Evolutionary conservation across 2,329 filamentous ascomycete genomes (phyloP).

Genomic region (Microdochium paspali): DNA sequence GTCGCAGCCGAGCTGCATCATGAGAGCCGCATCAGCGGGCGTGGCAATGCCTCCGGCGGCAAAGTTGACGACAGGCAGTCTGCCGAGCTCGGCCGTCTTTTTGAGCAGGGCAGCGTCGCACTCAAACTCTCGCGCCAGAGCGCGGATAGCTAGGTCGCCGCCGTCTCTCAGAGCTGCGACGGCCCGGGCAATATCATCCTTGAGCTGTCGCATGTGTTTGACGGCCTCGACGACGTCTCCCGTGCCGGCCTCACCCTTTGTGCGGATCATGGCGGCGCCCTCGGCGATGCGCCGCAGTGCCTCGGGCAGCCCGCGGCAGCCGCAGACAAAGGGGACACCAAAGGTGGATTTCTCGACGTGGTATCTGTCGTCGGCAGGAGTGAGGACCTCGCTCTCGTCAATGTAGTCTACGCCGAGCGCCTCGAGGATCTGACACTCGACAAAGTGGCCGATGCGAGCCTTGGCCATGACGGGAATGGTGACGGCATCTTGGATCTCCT

Average conservation of each 20-base stretch:
- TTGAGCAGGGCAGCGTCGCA: constrained; percentile 70
- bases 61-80: constrained; percentile 94
- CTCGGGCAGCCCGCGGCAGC: constrained; percentile 89
- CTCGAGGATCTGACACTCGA: constrained; percentile 98
- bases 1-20: constrained; percentile 99
- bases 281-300: constrained; percentile 84
- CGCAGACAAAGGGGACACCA: constrained; percentile 87
- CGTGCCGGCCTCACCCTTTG: constrained; percentile 95
- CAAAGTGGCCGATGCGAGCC: constrained; percentile 93
- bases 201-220: constrained; percentile 89
- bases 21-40: constrained; percentile 84
- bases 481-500: constrained; percentile 86
- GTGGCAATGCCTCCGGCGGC: constrained; percentile 99
- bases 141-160: constrained; percentile 46
- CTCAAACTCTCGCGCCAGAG: constrained; percentile 72
- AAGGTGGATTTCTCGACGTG: constrained; percentile 87
- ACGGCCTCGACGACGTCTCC: constrained; percentile 97
- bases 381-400: constrained; percentile 95
- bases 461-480: constrained; percentile 99
- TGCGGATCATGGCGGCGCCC: constrained; percentile 97
- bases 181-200: constrained; percentile 69
- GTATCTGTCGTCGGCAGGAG: constrained; percentile 80
- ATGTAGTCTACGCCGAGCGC: constrained; percentile 94
- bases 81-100: constrained; percentile 77
- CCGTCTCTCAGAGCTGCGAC: constrained; percentile 58